Evolutionary conservation across 2,329 filamentous ascomycete genomes (phyloP), one percentile per base, ranked within the genome.

Genomic region (Phyllosticta citribraziliensis): DNA sequence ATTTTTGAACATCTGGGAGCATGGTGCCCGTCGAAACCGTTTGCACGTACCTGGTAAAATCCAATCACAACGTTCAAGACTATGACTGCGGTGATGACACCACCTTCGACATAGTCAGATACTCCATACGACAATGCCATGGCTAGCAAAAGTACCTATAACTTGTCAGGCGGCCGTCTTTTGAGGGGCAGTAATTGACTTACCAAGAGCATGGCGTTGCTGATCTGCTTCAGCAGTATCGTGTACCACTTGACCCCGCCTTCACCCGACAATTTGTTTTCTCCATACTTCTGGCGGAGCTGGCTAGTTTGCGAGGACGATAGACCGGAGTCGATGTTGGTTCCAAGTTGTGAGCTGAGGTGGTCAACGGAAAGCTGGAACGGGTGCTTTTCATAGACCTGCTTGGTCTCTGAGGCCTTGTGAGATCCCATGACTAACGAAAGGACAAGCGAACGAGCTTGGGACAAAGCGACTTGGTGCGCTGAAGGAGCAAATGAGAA

Each of bases 101-200:
- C 80, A 65, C 79, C 84, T 76, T 87, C 84, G 70, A 85, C 79
- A 68, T 80, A 86, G 70, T 86, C 85, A 66, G 78, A 69, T 66
- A 88, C 88, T 70, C 80, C 83, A 74, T 86, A 88, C 63, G 79
- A 80, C 55, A 82, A 76, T 62, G 84, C 85, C 84, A 89, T 89
- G 68, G 88, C 88, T 68, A 89, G 84, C 66, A 91, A 79, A 66
- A 91, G 84, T 64, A 89, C 86, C 87, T 89, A 27, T 6, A 20
- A n/a, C 14, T 14, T 11, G 53, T 63, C 5, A 60, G 52, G 5
- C 17, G 12, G n/a, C 27, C 27, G 27, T 33, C 2, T 24, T 25
- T 27, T 2, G 5, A 3, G 14, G 27, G 20, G 20, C 27, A 9
- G 19, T 20, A 1, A 14, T 5, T 17, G 22, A 61, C 57, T 40